Evolutionary conservation across 2,329 filamentous ascomycete genomes (phyloP).

Genomic region (Colletotrichum godetiae): DNA sequence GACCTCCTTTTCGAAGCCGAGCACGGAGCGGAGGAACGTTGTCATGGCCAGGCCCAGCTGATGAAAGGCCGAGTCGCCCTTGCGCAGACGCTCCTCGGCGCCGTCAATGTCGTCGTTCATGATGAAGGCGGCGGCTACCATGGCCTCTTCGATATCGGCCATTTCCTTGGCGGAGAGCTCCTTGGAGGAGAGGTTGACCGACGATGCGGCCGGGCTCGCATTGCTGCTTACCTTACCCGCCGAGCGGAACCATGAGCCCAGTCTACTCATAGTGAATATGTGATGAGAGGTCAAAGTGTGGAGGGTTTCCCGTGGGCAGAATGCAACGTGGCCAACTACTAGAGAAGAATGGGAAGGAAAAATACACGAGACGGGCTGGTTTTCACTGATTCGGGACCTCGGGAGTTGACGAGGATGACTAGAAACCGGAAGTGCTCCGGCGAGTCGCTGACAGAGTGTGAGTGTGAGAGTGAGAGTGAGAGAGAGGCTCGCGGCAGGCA

Average conservation of each 20-base stretch:
- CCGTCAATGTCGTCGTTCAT: slow-evolving; percentile 92
- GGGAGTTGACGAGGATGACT: slow-evolving; percentile 16
- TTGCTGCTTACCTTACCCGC: slow-evolving; percentile 48
- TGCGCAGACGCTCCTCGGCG: slow-evolving; percentile 78
- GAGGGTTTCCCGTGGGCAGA: background rate
- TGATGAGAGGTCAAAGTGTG: background rate
- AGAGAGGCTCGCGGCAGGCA: background rate
- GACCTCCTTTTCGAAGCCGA: slow-evolving; percentile 92
- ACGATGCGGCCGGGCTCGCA: slow-evolving; percentile 45
- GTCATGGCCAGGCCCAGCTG: slow-evolving; percentile 84
- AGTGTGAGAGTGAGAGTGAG: background rate
- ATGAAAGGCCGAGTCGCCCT: slow-evolving; percentile 88
- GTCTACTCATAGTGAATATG: slow-evolving; percentile 53
- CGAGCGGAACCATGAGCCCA: slow-evolving; percentile 64
- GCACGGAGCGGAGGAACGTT: slow-evolving; percentile 84
- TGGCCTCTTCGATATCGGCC: slow-evolving; percentile 68
- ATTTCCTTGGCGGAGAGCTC: slow-evolving; percentile 60
- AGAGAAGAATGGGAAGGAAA: background rate
- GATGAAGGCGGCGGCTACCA: slow-evolving; percentile 76
- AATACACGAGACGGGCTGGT: background rate
- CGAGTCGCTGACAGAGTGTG: slow-evolving; percentile 22
- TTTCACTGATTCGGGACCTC: slow-evolving; percentile 17
- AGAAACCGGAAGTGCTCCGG: slow-evolving; percentile 30
- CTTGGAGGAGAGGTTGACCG: slow-evolving; percentile 46
- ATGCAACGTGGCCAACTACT: background rate